Percentiles rank a stretch among this genome's conserved stretches.
Evolutionary conservation across 2,329 filamentous ascomycete species (phyloP).

Genomic region (Paraconiothyrium sp.): DNA sequence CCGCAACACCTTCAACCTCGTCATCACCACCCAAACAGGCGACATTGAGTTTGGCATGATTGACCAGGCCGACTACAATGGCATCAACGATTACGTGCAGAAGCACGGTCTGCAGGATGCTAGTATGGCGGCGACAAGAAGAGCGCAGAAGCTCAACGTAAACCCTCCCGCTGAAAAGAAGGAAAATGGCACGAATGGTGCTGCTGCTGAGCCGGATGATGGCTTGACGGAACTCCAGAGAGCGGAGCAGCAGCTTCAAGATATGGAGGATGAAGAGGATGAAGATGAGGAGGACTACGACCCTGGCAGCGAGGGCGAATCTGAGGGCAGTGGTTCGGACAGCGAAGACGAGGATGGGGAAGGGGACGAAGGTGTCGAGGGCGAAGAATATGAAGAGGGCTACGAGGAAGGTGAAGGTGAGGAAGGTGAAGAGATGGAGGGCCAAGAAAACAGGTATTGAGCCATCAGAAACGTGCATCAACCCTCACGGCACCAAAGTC

Average conservation of each 20-base stretch:
- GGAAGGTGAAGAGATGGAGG: conserved; percentile 39
- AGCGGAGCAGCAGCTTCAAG: conserved; percentile 48
- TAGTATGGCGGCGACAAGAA: conserved; percentile 67
- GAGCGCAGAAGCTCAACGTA: conserved; percentile 68
- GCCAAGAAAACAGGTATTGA: conserved; percentile 18
- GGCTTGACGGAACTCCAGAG: conserved; percentile 52
- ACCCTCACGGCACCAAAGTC: background rate
- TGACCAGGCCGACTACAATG: conserved; percentile 69
- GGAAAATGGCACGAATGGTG: conserved; percentile 33
- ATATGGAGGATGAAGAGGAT: conserved; percentile 53
- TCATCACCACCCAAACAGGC: conserved; percentile 62
- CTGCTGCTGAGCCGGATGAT: conserved; percentile 39
- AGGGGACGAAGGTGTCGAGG: conserved; percentile 39
- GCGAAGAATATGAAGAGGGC: conserved; percentile 44
- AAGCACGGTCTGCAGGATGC: conserved; percentile 69
- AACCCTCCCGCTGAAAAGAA: conserved; percentile 49
- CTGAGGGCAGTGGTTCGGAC: conserved; percentile 49
- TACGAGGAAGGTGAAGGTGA: conserved; percentile 30
- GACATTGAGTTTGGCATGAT: conserved; percentile 73
- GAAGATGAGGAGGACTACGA: conserved; percentile 54
- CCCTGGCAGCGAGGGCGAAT: conserved; percentile 53
- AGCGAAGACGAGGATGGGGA: conserved; percentile 43
- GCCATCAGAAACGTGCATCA: background rate
- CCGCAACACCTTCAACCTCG: conserved; percentile 73
- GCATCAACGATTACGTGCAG: conserved; percentile 71